Evolutionary conservation across 2,329 filamentous ascomycete species (phyloP).

Genomic region (Plectosphaerella sp.): DNA sequence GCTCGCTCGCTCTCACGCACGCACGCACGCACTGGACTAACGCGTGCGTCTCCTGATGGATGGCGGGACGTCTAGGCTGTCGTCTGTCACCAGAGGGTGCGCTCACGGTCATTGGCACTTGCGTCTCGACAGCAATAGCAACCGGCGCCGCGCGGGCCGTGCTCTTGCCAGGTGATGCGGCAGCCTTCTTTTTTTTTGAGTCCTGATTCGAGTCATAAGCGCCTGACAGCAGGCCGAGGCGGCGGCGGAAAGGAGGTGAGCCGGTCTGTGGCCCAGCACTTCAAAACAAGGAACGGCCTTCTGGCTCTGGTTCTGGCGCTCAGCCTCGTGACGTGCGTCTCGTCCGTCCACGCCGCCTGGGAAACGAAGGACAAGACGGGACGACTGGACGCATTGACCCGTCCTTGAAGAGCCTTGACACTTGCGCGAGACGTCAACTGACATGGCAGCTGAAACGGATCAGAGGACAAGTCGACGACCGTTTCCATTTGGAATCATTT

Average conservation of each 20-base stretch:
- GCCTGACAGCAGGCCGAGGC: not conserved
- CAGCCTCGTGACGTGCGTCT: not conserved
- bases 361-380: not conserved
- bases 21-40: too few species aligned
- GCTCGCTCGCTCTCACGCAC: too few species aligned
- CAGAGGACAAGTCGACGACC: not conserved
- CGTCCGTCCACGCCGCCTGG: not conserved
- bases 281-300: not conserved
- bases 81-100: too few species aligned
- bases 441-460: not conserved
- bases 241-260: not conserved
- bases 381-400: not conserved
- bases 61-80: too few species aligned
- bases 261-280: not conserved
- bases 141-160: not conserved
- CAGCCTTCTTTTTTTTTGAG: not conserved
- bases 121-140: not conserved
- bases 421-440: not conserved
- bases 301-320: not conserved
- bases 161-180: not conserved
- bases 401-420: not conserved
- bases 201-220: not conserved
- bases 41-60: too few species aligned
- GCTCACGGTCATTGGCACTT: not conserved
- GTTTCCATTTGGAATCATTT: not conserved